Percentiles rank a stretch among this genome's conserved stretches.
Conservation (phyloP, 2,329 filamentous ascomycete species). For the Xylariaceae sp. region DNA sequence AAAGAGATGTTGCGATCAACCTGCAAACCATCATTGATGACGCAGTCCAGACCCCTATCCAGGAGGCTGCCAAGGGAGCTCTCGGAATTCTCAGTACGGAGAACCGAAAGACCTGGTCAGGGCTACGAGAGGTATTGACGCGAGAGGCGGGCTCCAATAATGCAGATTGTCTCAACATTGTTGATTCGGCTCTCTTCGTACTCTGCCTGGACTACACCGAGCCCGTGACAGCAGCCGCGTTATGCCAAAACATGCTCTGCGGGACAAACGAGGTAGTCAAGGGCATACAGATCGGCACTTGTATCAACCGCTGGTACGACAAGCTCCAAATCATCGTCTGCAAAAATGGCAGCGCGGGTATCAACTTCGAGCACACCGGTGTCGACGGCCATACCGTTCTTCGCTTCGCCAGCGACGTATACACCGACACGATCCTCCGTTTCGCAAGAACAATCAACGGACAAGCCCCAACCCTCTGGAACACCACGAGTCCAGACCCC, state of each 20-base stretch:
- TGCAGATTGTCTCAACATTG: constrained; percentile 88
- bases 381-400: constrained; percentile 97
- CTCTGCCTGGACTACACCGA: constrained; percentile 91
- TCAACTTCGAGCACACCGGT: constrained; percentile 98
- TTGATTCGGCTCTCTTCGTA: constrained; percentile 89
- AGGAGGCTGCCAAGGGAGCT: constrained; percentile 91
- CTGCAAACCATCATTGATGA: constrained; percentile 89
- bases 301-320: constrained; percentile 98
- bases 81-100: constrained; percentile 92
- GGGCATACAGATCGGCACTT: constrained; percentile 93
- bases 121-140: constrained; percentile 79
- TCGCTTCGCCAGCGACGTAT: constrained; percentile 91
- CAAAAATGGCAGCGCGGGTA: constrained; percentile 95
- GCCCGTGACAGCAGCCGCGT: constrained; percentile 68
- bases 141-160: constrained; percentile 88
- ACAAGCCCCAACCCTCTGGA: constrained; percentile 85
- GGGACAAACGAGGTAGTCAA: constrained; percentile 87
- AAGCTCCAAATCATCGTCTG: constrained; percentile 99
- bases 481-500: constrained; percentile 83
- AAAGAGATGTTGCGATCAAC: constrained; percentile 88
- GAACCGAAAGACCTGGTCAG: constrained; percentile 94
- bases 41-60: constrained; percentile 80
- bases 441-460: constrained; percentile 96
- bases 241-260: constrained; percentile 99
- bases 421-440: constrained; percentile 94